phyloP scores from a whole-genome alignment of 23 red algal genomes.

The Cyanidium caldarium region DNA sequence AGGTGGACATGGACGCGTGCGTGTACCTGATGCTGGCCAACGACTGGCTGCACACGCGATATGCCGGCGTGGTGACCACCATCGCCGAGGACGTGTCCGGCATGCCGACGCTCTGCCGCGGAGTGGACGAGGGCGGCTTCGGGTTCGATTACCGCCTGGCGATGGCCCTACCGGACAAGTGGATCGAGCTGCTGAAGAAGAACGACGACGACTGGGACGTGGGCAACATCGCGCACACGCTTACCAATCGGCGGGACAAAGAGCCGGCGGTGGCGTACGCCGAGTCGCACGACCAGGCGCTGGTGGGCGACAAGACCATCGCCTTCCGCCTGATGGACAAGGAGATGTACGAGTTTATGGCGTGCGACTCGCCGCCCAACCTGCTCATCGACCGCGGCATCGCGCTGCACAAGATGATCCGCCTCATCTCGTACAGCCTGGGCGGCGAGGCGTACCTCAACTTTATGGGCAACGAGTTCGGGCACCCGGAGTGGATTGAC shows the following conservation, averaged over 20 bases:
- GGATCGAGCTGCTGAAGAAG: conserved; percentile 81
- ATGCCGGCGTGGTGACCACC: conserved; percentile 49
- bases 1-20: conserved; percentile 92
- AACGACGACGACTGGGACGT: conserved; percentile 98
- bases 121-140: conserved; percentile 60
- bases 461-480: conserved; percentile 99
- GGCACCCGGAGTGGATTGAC: conserved; percentile 98
- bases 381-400: conserved; percentile 64
- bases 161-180: conserved; percentile 97
- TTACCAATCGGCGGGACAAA: conserved; percentile 92
- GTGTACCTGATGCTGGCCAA: conserved; percentile 99
- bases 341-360: conserved; percentile 93
- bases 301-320: conserved; percentile 98
- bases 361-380: conserved; percentile 22
- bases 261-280: conserved; percentile 88
- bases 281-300: conserved; percentile 92
- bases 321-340: conserved; percentile 97
- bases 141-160: conserved; percentile 97
- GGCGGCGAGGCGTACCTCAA: conserved; percentile 94
- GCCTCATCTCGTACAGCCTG: conserved; percentile 62
- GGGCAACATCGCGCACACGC: conserved; percentile 76
- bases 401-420: conserved; percentile 98
- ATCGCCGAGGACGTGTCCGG: conserved; percentile 96
- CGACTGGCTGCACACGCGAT: conserved; percentile 46
- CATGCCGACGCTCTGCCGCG: conserved; percentile 93